Conservation (phyloP, 192 early-diverging fungal genomes). For the Podila clonocystis region DNA sequence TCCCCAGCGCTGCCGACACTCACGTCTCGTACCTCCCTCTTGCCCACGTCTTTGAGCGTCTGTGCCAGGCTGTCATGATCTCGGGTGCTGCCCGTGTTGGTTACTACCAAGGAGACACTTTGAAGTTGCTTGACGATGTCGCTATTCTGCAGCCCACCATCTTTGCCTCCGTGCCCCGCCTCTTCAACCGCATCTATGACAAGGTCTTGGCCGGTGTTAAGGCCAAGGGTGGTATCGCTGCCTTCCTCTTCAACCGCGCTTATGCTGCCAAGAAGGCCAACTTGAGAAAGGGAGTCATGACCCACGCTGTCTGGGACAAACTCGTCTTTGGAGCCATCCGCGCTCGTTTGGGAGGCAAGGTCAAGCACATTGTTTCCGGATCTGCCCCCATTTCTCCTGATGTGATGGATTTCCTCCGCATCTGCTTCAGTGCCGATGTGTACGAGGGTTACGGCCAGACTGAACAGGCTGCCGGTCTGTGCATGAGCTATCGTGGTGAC, state of each 20-base stretch:
- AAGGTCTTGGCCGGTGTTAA: conserved; percentile 71
- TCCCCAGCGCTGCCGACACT: conserved; percentile 46
- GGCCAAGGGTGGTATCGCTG: conserved; percentile 70
- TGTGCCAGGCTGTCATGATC: conserved; percentile 61
- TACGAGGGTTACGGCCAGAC: conserved; percentile 93
- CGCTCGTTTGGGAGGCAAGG: conserved; percentile 77
- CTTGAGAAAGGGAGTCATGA: conserved; percentile 58
- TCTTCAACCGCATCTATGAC: conserved; percentile 93
- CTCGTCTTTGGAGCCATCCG: conserved; percentile 72
- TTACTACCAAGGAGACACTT: conserved; percentile 39
- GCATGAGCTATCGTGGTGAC: conserved; percentile 31
- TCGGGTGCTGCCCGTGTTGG: conserved; percentile 75
- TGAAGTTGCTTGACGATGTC: conserved; percentile 67
- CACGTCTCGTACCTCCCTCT: conserved; percentile 90
- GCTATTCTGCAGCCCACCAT: conserved; percentile 82
- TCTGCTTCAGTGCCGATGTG: conserved; percentile 80
- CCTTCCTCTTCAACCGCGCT: conserved; percentile 64
- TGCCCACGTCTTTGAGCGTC: conserved; percentile 90
- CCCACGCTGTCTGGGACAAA: conserved; percentile 79
- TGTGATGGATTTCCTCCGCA: conserved; percentile 85
- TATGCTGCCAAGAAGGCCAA: conserved; percentile 61
- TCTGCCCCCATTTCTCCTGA: conserved; percentile 87
- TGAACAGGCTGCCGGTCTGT: conserved; percentile 71
- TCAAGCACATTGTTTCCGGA: conserved; percentile 82
- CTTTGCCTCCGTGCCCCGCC: conserved; percentile 88